phyloP scores from a whole-genome alignment of 2,329 filamentous ascomycete species.

The Karstenula rhodostoma region DNA sequence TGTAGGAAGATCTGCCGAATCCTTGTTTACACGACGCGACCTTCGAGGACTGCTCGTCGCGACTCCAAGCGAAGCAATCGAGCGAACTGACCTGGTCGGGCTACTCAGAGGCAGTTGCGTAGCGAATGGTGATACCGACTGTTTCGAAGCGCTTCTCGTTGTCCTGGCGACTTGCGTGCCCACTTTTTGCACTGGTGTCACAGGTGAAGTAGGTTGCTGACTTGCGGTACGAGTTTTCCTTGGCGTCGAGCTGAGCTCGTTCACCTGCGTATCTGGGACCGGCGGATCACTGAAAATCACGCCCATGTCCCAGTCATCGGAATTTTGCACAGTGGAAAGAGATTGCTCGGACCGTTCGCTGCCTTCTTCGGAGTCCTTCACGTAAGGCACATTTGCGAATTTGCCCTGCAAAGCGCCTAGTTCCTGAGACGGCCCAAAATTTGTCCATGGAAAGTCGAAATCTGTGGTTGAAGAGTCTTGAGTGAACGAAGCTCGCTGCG shows the following conservation, averaged over 20 bases:
- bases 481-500: slow-evolving; percentile 15
- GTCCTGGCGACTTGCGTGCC: slow-evolving; percentile 7
- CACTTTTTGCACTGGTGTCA: slow-evolving; percentile 13
- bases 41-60: slow-evolving; percentile 24
- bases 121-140: slow-evolving; percentile 2
- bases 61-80: background rate
- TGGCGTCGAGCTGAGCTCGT: background rate
- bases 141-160: slow-evolving; percentile 15
- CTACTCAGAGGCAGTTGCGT: slow-evolving; percentile 14
- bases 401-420: slow-evolving; percentile 30
- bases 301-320: slow-evolving; percentile 27
- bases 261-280: slow-evolving; percentile 6
- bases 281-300: slow-evolving; percentile 22
- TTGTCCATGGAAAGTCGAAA: slow-evolving; percentile 25
- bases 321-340: slow-evolving; percentile 34
- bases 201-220: slow-evolving; percentile 12
- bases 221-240: slow-evolving; percentile 16
- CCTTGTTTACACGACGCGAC: slow-evolving; percentile 23
- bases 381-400: slow-evolving; percentile 32
- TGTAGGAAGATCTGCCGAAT: slow-evolving; percentile 20
- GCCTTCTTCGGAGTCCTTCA: slow-evolving; percentile 45
- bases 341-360: slow-evolving; percentile 39
- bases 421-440: slow-evolving; percentile 36
- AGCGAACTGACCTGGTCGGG: slow-evolving; percentile 20
- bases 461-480: slow-evolving; percentile 19